Conservation (phyloP, 352 stramenopile genomes). For the Globisporangium nodosum region DNA sequence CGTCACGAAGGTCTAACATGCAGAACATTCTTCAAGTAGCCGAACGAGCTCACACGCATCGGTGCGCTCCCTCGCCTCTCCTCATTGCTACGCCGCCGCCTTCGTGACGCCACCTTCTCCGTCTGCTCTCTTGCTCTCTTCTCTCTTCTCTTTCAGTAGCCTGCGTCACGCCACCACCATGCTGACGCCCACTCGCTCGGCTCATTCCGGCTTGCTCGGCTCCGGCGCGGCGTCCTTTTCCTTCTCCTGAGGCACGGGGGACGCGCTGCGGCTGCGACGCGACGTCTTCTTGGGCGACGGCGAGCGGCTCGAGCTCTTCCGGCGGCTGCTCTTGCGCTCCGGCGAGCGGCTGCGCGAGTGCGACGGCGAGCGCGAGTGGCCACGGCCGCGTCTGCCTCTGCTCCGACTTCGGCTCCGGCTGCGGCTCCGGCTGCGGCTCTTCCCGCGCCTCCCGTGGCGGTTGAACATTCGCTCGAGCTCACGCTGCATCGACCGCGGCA, state of each 20-base stretch:
- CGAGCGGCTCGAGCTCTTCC: slow-evolving; percentile 36
- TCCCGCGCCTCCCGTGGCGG: slow-evolving; percentile 27
- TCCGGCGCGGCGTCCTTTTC: slow-evolving; percentile 13
- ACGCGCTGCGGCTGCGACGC: slow-evolving; percentile 43
- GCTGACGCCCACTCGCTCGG: not conserved
- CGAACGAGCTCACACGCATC: no score
- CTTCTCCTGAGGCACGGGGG: not conserved
- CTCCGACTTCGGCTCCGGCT: slow-evolving; percentile 50
- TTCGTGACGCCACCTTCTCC: not conserved
- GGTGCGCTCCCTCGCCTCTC: no score
- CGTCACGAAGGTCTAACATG: not conserved
- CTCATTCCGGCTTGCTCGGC: slow-evolving; percentile 9
- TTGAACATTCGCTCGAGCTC: slow-evolving; percentile 88
- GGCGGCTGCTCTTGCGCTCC: slow-evolving; percentile 27
- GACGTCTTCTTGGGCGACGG: slow-evolving; percentile 32
- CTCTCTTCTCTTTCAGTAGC: not conserved
- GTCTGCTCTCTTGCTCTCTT: not conserved
- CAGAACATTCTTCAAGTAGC: not conserved
- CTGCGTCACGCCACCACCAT: not conserved
- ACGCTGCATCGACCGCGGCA: slow-evolving; percentile 74
- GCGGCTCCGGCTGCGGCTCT: slow-evolving; percentile 39
- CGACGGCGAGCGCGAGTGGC: slow-evolving; percentile 26
- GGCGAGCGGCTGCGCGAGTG: slow-evolving; percentile 41
- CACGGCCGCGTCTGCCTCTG: slow-evolving; percentile 23
- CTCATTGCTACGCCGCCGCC: no score